phyloP scores from a whole-genome alignment of 2,329 filamentous ascomycete genomes.

The Ilyonectria sp. region DNA sequence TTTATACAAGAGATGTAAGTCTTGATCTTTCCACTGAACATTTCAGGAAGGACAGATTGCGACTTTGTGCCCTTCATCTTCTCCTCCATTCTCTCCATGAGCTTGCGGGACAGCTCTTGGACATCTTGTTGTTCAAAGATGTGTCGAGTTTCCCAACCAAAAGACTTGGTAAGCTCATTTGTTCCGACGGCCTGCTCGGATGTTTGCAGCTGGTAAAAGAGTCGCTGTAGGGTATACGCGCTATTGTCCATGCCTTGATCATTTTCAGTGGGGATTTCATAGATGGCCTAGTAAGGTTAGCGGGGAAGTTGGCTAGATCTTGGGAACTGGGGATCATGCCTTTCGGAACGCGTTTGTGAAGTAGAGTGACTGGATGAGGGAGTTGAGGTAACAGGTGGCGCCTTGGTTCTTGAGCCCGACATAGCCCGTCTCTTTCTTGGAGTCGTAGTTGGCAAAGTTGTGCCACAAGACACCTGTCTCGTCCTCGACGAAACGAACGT shows the following conservation, averaged over 20 bases:
- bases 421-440: constrained; percentile 98
- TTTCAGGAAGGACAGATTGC: constrained; percentile 87
- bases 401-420: constrained; percentile 98
- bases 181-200: constrained; percentile 88
- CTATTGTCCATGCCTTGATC: constrained; percentile 88
- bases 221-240: constrained; percentile 91
- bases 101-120: constrained; percentile 93
- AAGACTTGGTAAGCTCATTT: constrained; percentile 94
- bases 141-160: constrained; percentile 97
- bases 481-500: constrained; percentile 86
- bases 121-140: constrained; percentile 99
- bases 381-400: constrained; percentile 91
- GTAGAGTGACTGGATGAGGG: constrained; percentile 85
- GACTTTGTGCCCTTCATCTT: constrained; percentile 98
- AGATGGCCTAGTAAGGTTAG: constrained; percentile 78
- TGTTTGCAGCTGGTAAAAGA: constrained; percentile 96
- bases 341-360: constrained; percentile 96
- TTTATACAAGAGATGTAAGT: constrained; percentile 99
- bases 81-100: constrained; percentile 97
- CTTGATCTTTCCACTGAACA: constrained; percentile 98
- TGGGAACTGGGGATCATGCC: constrained; percentile 59
- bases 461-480: constrained; percentile 93
- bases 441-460: constrained; percentile 95
- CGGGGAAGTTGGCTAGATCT: constrained; percentile 8
- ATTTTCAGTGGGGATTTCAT: constrained; percentile 93